Conservation (phyloP, 768 basidiomycete genomes). For the Leccinum ochraceum region DNA sequence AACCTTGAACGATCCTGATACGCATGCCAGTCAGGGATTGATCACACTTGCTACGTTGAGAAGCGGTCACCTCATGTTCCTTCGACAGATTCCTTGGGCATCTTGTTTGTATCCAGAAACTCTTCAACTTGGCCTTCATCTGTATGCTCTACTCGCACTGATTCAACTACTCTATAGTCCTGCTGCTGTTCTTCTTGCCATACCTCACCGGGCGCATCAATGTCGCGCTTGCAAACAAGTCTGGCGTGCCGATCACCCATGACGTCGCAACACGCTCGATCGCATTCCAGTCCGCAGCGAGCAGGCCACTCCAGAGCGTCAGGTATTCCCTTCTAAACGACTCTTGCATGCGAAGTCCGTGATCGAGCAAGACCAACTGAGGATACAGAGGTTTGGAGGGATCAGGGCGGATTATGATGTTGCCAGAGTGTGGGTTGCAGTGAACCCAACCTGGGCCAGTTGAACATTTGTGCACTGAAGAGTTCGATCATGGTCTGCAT, state of each 20-base stretch:
- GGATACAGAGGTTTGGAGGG: constrained; percentile 33
- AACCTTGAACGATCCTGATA: constrained; percentile 39
- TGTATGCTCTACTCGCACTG: constrained; percentile 68
- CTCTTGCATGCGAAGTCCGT: constrained; percentile 72
- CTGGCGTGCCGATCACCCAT: constrained; percentile 74
- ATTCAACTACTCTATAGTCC: constrained; percentile 38
- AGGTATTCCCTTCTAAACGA: constrained; percentile 77
- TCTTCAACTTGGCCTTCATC: constrained; percentile 67
- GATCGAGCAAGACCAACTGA: constrained; percentile 85
- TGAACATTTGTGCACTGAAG: too few relatives aligned
- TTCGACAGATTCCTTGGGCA: constrained; percentile 75
- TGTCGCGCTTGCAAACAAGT: constrained; percentile 48
- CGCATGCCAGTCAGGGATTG: too few relatives aligned
- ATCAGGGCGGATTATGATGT: constrained; percentile 67
- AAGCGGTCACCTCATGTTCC: constrained; percentile 64
- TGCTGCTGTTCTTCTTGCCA: constrained; percentile 17
- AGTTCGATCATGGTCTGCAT: constrained; percentile 91
- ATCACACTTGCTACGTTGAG: background rate
- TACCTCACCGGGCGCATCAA: constrained; percentile 61
- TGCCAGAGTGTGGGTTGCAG: constrained; percentile 76
- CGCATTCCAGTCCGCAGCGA: constrained; percentile 53
- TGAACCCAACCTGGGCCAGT: too few relatives aligned
- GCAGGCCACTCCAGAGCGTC: constrained; percentile 68
- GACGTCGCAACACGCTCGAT: constrained; percentile 51
- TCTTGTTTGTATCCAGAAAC: constrained; percentile 73